A percentile compares a stretch with the other conserved stretches of the same genome.
These are phyloP conservation scores for Microbotryum intermedium DNA, from an alignment of 1,284 basidiomycete genomes.

Conservation along the genomic window DNA sequence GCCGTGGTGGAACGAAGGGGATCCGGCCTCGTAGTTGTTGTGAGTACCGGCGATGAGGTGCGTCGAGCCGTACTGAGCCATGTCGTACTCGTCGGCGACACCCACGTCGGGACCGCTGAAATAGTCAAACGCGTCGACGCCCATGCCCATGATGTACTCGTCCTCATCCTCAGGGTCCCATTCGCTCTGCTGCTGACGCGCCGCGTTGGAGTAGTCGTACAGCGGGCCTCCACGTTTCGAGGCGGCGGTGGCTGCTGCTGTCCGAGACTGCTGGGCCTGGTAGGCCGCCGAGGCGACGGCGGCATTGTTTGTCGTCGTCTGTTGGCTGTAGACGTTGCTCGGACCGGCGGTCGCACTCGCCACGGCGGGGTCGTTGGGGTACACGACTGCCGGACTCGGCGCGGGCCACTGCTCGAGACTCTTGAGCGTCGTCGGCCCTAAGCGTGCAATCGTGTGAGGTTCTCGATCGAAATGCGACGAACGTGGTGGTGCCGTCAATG, in stretches of 20 bases:
- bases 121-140: slow-evolving; percentile 15
- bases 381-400: slow-evolving; percentile 53
- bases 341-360: neutral
- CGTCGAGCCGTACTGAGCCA: slow-evolving; percentile 26
- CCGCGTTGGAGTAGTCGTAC: slow-evolving; percentile 38
- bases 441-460: slow-evolving; percentile 71
- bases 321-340: neutral
- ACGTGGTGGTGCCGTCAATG: neutral
- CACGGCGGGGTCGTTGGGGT: slow-evolving; percentile 40
- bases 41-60: slow-evolving; percentile 26
- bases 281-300: slow-evolving; percentile 4
- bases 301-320: slow-evolving; percentile 1
- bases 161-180: slow-evolving; percentile 47
- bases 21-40: slow-evolving; percentile 23
- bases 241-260: neutral
- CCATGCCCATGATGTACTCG: slow-evolving; percentile 44
- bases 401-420: slow-evolving; percentile 47
- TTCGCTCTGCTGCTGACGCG: slow-evolving; percentile 41
- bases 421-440: slow-evolving; percentile 88
- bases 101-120: slow-evolving; percentile 48
- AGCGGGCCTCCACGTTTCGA: slow-evolving; percentile 8
- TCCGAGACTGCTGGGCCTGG: slow-evolving; percentile 28
- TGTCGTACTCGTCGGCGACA: slow-evolving; percentile 34
- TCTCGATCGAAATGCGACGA: slow-evolving; percentile 12
- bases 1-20: neutral